Evolutionary conservation across 2,329 filamentous ascomycete genomes (phyloP).

Genomic region (Emergomyces pasteurianus): DNA sequence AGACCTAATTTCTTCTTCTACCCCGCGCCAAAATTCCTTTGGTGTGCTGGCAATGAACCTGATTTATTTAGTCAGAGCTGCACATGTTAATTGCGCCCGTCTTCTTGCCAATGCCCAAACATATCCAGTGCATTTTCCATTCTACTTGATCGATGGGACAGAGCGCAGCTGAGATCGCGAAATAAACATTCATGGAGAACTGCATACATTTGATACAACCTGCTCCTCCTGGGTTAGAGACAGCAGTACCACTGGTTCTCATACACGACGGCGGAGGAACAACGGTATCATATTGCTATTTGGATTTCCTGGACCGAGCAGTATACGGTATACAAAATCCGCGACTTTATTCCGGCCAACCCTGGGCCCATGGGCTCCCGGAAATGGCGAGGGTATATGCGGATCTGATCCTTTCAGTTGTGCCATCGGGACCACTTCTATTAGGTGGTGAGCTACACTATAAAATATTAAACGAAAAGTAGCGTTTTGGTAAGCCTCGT

Average conservation of each 20-base stretch:
- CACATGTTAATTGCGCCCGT: not conserved
- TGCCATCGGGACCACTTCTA: slow-evolving; percentile 10
- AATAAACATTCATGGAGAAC: slow-evolving; percentile 5
- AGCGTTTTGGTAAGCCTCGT: not conserved
- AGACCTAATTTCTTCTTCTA: not conserved
- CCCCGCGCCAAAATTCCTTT: not conserved
- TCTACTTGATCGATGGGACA: not conserved
- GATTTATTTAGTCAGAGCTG: not conserved
- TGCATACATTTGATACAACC: slow-evolving; percentile 9
- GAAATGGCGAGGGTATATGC: slow-evolving; percentile 46
- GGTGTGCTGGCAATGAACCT: not conserved
- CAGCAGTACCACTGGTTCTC: slow-evolving; percentile 39
- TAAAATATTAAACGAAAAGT: not conserved
- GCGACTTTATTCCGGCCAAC: slow-evolving; percentile 35
- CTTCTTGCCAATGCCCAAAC: too few relatives aligned
- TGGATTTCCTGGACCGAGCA: slow-evolving; percentile 38
- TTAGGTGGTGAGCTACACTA: slow-evolving; percentile 9
- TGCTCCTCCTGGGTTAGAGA: slow-evolving; percentile 3
- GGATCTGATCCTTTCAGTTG: slow-evolving; percentile 28
- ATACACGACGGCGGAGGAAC: slow-evolving; percentile 53
- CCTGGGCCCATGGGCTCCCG: slow-evolving; percentile 41
- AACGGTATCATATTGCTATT: slow-evolving; percentile 45
- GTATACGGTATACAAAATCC: slow-evolving; percentile 47
- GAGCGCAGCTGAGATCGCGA: not conserved
- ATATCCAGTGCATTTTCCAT: too few relatives aligned